These are phyloP conservation scores for Taphrina pruni DNA, from an alignment of 1,139 yeast species.

Conservation along the genomic window DNA sequence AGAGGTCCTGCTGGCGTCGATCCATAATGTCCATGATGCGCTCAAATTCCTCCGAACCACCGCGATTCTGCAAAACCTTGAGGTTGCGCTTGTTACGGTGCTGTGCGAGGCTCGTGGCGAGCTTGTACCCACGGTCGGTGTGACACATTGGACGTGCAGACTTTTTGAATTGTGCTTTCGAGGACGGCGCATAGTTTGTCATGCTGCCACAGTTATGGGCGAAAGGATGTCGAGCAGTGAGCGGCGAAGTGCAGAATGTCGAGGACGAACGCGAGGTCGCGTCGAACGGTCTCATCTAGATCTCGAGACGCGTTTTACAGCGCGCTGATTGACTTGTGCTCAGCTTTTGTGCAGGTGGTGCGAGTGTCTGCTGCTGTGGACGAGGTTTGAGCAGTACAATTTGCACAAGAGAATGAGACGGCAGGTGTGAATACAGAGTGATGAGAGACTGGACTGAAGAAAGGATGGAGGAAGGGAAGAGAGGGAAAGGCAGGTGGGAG, in stretches of 20 bases:
- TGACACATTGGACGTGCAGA: conserved; percentile 23
- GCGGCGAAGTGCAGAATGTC: background rate
- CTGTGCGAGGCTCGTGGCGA: conserved; percentile 25
- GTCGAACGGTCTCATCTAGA: conserved; percentile 10
- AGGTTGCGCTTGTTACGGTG: conserved; percentile 30
- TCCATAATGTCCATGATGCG: conserved; percentile 34
- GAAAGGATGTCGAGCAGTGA: conserved; percentile 15
- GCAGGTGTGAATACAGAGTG: no score
- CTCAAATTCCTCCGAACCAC: conserved; percentile 32
- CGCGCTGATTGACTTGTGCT: background rate
- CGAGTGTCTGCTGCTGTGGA: background rate
- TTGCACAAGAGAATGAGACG: no score
- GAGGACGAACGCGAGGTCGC: conserved; percentile 4
- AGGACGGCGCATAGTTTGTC: conserved; percentile 6
- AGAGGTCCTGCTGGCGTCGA: conserved; percentile 24
- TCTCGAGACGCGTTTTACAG: conserved; percentile 4
- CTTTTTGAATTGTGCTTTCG: conserved; percentile 10
- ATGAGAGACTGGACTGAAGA: no score
- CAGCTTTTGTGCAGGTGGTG: no score
- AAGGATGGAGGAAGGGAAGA: no score
- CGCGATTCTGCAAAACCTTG: conserved; percentile 29
- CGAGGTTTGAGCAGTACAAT: no score
- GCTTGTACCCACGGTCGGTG: conserved; percentile 25
- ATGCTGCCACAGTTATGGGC: conserved; percentile 9
- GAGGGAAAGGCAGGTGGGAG: no score